These are phyloP conservation scores for Tricholomella constricta DNA, from an alignment of 768 basidiomycete genomes.

Conservation along the genomic window DNA sequence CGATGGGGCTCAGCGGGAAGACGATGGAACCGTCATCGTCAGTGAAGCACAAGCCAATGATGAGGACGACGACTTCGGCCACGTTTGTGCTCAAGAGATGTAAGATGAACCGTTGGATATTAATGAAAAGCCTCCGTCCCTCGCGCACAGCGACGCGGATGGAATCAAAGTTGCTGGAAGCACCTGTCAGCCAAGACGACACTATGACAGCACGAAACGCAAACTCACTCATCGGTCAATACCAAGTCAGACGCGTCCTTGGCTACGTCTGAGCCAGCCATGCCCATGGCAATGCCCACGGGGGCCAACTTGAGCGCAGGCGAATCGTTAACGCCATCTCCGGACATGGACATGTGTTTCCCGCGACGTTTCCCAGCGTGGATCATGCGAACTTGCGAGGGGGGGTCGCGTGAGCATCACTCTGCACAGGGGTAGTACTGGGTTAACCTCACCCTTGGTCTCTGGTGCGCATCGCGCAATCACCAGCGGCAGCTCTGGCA, in stretches of 20 bases:
- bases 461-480: conserved; percentile 61
- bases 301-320: conserved; percentile 57
- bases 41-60: conserved; percentile 59
- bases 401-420: neutral
- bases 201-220: neutral
- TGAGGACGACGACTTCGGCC: conserved; percentile 53
- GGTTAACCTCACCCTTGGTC: conserved; percentile 40
- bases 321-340: conserved; percentile 61
- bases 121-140: conserved; percentile 58
- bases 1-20: conserved; percentile 58
- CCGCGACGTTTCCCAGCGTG: conserved; percentile 58
- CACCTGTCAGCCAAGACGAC: neutral
- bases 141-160: conserved; percentile 60
- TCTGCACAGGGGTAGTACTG: neutral
- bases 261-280: conserved; percentile 57
- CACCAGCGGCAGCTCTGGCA: conserved; percentile 56
- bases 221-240: conserved; percentile 53
- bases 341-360: conserved; percentile 56
- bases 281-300: conserved; percentile 61
- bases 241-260: conserved; percentile 58
- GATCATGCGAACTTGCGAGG: conserved; percentile 54
- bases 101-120: conserved; percentile 57
- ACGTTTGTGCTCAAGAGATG: conserved; percentile 57
- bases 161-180: conserved; percentile 53
- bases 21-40: conserved; percentile 48